A percentile compares a stretch with the other conserved stretches of the same genome.
Evolutionary conservation across 495 filamentous ascomycete species (phyloP).

Genomic region (Jackrogersella minutella): DNA sequence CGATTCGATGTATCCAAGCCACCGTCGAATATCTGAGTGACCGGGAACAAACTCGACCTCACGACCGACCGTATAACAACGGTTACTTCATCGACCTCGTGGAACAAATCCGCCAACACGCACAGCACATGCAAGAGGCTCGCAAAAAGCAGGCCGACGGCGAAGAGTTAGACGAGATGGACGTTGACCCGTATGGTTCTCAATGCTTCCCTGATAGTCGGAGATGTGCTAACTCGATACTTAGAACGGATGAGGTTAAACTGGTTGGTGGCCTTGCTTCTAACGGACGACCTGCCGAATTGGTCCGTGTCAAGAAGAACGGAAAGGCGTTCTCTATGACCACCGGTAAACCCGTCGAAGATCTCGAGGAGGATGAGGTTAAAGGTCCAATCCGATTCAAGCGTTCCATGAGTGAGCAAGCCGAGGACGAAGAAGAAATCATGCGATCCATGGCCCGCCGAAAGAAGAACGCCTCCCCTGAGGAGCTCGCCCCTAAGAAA

Average conservation of each 20-base stretch:
- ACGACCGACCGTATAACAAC: slow-evolving; percentile 88
- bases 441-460: slow-evolving; percentile 88
- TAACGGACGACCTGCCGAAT: slow-evolving; percentile 78
- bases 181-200: slow-evolving; percentile 61
- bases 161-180: slow-evolving; percentile 55
- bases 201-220: neutral
- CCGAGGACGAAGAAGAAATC: slow-evolving; percentile 75
- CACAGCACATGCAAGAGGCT: slow-evolving; percentile 61
- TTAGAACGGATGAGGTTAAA: slow-evolving; percentile 70
- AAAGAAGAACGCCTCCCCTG: slow-evolving; percentile 77
- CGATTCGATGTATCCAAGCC: slow-evolving; percentile 84
- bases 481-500: slow-evolving; percentile 75
- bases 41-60: slow-evolving; percentile 78
- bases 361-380: slow-evolving; percentile 54
- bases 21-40: slow-evolving; percentile 81
- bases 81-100: slow-evolving; percentile 94
- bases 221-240: slow-evolving; percentile 50
- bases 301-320: slow-evolving; percentile 77
- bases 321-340: slow-evolving; percentile 78
- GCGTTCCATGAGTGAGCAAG: slow-evolving; percentile 66
- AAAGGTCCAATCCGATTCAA: slow-evolving; percentile 61
- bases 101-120: slow-evolving; percentile 82
- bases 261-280: slow-evolving; percentile 78
- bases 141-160: slow-evolving; percentile 57
- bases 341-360: slow-evolving; percentile 63